Base-by-base conservation (phyloP, 768 basidiomycete genomes). In the Mycena chlorophos region DNA sequence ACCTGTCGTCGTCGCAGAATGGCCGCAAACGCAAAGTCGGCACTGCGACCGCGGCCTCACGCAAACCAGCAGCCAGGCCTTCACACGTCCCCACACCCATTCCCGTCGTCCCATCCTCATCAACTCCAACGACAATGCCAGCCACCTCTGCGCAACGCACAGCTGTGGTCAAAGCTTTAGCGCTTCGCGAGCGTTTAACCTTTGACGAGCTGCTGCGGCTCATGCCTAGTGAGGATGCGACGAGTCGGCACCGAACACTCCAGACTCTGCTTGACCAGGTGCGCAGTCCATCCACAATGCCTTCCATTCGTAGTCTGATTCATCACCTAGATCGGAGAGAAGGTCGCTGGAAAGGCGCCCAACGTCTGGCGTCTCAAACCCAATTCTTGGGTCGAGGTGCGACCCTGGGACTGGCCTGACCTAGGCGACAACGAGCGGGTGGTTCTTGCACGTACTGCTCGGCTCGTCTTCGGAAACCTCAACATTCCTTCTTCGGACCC, bases 351-450 rank as follows among this genome's bases (percentile, higher is more conserved):
- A 27, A 75, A 66, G 60, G 67, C 75, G 2, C 49, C 62, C 5
- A 72, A 73, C 54, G 63, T 60, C 1, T 90, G 85, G 77, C 64
- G 71, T 28, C 80, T 89, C 56, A 87, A 83, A 58, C 70, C 76
- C 22, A 64, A 69, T 19, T 71, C 81, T 2, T 91, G 88, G 88
- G 74, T 74, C 29, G 84, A 90, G 63, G 84, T 89, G 23, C 83
- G 86, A 5, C 89, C 89, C 0, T 84, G 77, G 54, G 85, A 84
- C 57, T 87, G 80, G 77, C 71, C 76, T 0, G 73, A 72, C 26
- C 72, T 87, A 25, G 71, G 73, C 2, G 78, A 81, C 26, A 47
- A 71, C 2, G 81, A 84, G 42, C 77, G 81, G 4, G 71, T 70
- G 6, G 62, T 56, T n/a, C 71, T 89, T 67, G 76, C 81, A 6